Base-by-base conservation (phyloP, 2,329 filamentous ascomycete species). In the Thelonectria olida region DNA sequence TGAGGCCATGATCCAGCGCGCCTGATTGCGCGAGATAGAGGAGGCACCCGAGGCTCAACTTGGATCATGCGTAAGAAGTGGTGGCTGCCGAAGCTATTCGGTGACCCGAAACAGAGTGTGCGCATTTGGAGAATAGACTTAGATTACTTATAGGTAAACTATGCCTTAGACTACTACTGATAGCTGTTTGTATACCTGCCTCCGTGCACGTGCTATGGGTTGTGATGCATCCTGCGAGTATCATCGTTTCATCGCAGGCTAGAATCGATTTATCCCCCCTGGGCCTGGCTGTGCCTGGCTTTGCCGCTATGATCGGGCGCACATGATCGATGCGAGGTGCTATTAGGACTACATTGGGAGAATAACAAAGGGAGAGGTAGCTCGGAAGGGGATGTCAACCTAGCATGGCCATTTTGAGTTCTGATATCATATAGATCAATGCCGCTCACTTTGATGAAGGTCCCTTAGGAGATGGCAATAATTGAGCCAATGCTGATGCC, bases 1-100 rank as follows among this genome's bases (percentile, higher is more conserved):
- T 59, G 87, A 91, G 70, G 84, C 85, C 72, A 89, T 90, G 85
- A 86, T 90, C 70, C 67, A 70, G 53, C 75, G 76, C 54, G 41
- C 44, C 38, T 67, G 27, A 66, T 65, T 54, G 28, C 55, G 48
- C 48, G 44, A 54, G 48, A 58, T n/a, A n/a, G 50, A 62, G 51
- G 58, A 54, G 31, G 45, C 47, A 51, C 59, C 52, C 31, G 36
- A 56, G 48, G 20, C 56, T 63, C 42, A 52, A 58, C 58, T 62
- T 62, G 54, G 57, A 42, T 52, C 38, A 38, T 62, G 49, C 34
- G 44, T 44, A 57, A 59, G 39, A 45, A 56, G 42, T 64, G 54
- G 52, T 66, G 53, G 50, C 48, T 60, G 41, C 42, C 44, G 41
- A 60, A 58, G 49, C 50, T 20, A 48, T 66, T 67, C 19, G 38